phyloP scores from a whole-genome alignment of 495 filamentous ascomycete species.

The Massariosphaeria phaeospora region DNA sequence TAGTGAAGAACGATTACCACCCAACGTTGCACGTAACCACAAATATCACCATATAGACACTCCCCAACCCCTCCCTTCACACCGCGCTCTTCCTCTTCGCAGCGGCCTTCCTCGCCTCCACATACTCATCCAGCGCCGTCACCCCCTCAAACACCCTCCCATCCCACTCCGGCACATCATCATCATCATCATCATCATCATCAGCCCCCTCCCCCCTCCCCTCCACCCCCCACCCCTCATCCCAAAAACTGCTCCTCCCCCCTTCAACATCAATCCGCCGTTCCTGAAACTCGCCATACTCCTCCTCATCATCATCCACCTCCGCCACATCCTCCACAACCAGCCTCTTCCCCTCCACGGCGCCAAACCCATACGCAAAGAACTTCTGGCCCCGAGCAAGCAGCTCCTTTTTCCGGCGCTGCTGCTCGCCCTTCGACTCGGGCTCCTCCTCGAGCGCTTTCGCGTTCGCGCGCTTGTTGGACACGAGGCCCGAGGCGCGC shows the following conservation, averaged over 20 bases:
- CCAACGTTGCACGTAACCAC: too few species aligned
- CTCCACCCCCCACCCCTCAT: slow-evolving; percentile 10
- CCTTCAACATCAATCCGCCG: slow-evolving; percentile 29
- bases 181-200: not conserved
- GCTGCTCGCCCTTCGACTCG: slow-evolving; percentile 32
- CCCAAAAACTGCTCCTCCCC: slow-evolving; percentile 3
- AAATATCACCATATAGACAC: too few species aligned
- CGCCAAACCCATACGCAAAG: slow-evolving; percentile 45
- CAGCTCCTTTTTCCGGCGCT: slow-evolving; percentile 33
- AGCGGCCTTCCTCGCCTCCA: slow-evolving; percentile 4
- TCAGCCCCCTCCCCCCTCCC: slow-evolving; percentile 16
- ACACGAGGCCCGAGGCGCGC: not conserved
- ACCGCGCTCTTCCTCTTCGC: too few species aligned
- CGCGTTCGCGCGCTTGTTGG: not conserved
- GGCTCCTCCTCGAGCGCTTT: not conserved
- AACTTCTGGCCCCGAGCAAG: slow-evolving; percentile 42
- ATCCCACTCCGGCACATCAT: too few species aligned
- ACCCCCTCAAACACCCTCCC: slow-evolving; percentile 11
- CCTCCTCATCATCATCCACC: slow-evolving; percentile 43
- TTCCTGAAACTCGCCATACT: slow-evolving; percentile 44
- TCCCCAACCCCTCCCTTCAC: too few species aligned
- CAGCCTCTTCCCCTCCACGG: slow-evolving; percentile 37
- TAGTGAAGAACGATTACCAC: too few species aligned
- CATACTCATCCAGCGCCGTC: slow-evolving; percentile 20
- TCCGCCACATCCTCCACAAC: slow-evolving; percentile 44